A percentile compares a stretch with the other conserved stretches of the same genome.
phyloP scores from a whole-genome alignment of 768 basidiomycete species.

The Rhizopogon rudus region DNA sequence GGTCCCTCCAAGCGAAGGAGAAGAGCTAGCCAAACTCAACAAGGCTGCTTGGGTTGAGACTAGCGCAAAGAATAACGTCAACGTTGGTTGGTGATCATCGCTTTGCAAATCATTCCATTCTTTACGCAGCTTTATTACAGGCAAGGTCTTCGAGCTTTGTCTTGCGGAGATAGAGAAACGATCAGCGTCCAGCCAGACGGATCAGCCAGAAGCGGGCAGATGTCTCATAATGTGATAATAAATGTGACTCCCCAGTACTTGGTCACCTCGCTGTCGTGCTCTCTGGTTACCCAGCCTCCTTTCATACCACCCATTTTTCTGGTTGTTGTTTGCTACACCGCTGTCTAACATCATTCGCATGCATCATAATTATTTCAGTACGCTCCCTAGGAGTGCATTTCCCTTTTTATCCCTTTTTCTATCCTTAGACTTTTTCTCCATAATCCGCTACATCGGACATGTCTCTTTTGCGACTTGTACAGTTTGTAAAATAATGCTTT shows the following conservation, averaged over 20 bases:
- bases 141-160: conserved; percentile 81
- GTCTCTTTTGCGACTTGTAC: conserved; percentile 19
- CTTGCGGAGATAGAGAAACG: conserved; percentile 80
- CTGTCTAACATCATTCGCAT: conserved; percentile 25
- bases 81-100: conserved; percentile 66
- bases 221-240: conserved; percentile 55
- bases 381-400: conserved; percentile 12
- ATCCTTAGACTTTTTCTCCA: conserved; percentile 25
- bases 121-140: conserved; percentile 30
- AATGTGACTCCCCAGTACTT: not conserved
- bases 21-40: conserved; percentile 66
- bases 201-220: conserved; percentile 36
- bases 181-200: conserved; percentile 44
- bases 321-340: conserved; percentile 20
- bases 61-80: conserved; percentile 80
- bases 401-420: conserved; percentile 8
- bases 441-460: conserved; percentile 22
- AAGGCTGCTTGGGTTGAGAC: conserved; percentile 84
- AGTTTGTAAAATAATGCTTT: conserved; percentile 30
- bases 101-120: conserved; percentile 1
- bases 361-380: conserved; percentile 30
- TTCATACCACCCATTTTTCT: conserved; percentile 22
- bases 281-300: conserved; percentile 24
- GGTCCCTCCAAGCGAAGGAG: conserved; percentile 69
- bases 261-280: conserved; percentile 17